phyloP scores from a whole-genome alignment of 2,329 filamentous ascomycete genomes.

The Ceratocystis diversiconidia region DNA sequence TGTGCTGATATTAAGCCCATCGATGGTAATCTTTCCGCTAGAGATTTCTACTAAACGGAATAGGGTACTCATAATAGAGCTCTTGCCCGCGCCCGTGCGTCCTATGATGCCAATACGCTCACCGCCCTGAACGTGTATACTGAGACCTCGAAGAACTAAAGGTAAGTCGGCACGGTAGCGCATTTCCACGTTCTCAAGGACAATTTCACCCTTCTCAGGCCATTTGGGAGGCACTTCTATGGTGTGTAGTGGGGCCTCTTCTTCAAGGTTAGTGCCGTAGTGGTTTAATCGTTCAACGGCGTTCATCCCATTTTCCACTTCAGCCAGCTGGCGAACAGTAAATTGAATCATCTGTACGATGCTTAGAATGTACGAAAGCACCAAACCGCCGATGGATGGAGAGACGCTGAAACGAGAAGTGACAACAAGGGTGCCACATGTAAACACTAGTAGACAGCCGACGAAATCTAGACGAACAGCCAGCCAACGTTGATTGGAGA shows the following conservation, averaged over 20 bases:
- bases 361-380: slow-evolving; percentile 81
- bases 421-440: slow-evolving; percentile 77
- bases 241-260: slow-evolving; percentile 75
- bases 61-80: slow-evolving; percentile 67
- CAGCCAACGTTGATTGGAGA: slow-evolving; percentile 90
- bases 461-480: slow-evolving; percentile 73
- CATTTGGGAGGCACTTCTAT: slow-evolving; percentile 58
- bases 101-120: slow-evolving; percentile 73
- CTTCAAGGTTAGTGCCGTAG: slow-evolving; percentile 74
- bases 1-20: slow-evolving; percentile 55
- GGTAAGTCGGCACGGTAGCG: slow-evolving; percentile 59
- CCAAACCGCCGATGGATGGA: slow-evolving; percentile 73
- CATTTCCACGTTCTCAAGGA: slow-evolving; percentile 65
- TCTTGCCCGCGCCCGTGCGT: slow-evolving; percentile 70
- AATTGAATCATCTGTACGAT: slow-evolving; percentile 96
- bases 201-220: slow-evolving; percentile 75
- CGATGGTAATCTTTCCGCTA: slow-evolving; percentile 47
- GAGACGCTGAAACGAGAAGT: slow-evolving; percentile 76
- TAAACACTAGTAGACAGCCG: slow-evolving; percentile 72
- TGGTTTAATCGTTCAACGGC: slow-evolving; percentile 82
- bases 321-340: slow-evolving; percentile 80
- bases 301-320: slow-evolving; percentile 98
- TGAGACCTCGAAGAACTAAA: slow-evolving; percentile 55
- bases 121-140: slow-evolving; percentile 58
- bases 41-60: slow-evolving; percentile 61